Evolutionary conservation across 176 grass and related monocot species (phyloP).

Genomic region (Typha latifolia): DNA sequence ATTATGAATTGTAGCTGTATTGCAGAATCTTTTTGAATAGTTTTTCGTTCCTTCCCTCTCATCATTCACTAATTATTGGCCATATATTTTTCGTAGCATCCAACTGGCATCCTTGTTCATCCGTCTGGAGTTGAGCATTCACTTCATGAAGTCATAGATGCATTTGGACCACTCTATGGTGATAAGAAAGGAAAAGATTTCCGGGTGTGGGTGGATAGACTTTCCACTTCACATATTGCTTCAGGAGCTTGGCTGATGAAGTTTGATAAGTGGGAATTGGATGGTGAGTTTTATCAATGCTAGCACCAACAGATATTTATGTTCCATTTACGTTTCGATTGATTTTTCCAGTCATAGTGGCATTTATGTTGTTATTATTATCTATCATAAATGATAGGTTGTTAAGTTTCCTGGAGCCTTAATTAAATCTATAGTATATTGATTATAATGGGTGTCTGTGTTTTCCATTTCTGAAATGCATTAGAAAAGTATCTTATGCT

Average conservation of each 20-base stretch:
- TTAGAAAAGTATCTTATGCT: no score
- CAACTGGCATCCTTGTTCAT: slow-evolving; percentile 53
- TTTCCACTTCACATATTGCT: slow-evolving; percentile 43
- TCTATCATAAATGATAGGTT: no score
- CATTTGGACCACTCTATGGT: slow-evolving; percentile 40
- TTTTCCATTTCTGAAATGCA: no score
- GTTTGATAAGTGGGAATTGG: slow-evolving; percentile 76
- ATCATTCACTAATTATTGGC: slow-evolving; percentile 8
- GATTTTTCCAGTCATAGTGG: slow-evolving; percentile 2
- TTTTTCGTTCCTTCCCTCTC: background rate
- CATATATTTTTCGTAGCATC: slow-evolving; percentile 30
- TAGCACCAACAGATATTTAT: background rate
- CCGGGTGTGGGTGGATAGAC: slow-evolving; percentile 71
- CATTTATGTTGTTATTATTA: background rate
- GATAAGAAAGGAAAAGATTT: slow-evolving; percentile 58
- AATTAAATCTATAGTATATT: no score
- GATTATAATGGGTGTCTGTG: no score
- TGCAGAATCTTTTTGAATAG: background rate
- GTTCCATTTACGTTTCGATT: slow-evolving; percentile 9
- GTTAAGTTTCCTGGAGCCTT: no score
- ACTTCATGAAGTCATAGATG: slow-evolving; percentile 51
- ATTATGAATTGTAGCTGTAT: background rate
- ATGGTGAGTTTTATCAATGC: slow-evolving; percentile 36
- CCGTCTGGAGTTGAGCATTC: slow-evolving; percentile 56
- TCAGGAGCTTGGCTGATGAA: slow-evolving; percentile 62